Base-by-base conservation (phyloP, 805 yeast species). In the Candida takata region DNA sequence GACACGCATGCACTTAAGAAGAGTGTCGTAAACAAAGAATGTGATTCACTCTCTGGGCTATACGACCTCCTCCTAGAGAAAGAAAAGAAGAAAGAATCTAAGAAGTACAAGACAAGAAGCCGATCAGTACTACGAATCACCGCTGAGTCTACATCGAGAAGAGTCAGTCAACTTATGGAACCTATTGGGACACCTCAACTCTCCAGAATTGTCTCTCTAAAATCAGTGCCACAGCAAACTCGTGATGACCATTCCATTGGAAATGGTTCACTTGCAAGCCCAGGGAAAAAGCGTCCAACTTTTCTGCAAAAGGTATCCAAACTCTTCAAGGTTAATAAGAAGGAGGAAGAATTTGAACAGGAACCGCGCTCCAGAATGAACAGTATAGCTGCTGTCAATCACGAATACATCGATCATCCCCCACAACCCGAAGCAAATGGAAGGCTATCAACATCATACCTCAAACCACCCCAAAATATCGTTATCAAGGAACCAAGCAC, bases 31-130 rank as follows among this genome's bases (percentile, higher is more conserved):
- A 66, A 70, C 38, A 69, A 71, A 31, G 75, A 79, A 38, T 74
- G 84, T 58, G 92, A 84, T 56, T 65, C 85, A 0, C 60, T 83
- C 12, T 74, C 83, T 11, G 95, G 90, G 0, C 67, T 79, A 38
- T 86, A 88, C 80, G 78, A 78, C 31, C 61, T 85, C 14, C 57
- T 77, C 13, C 57, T 80, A 20, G 85, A 82, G 36, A 57, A 60
- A 24, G 67, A 65, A 34, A 57, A 44, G 31, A 55, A 52, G 33
- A 44, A 49, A 24, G 61, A 61, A 27, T 52, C 44, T 6, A 44
- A 49, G 14, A 58, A 53, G 31, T 51, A 49, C 34, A 60, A 59
- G n/a, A 54, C 52, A 11, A 49, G 66, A 40, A 61, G 61, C 28
- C 48, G 61, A 27, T 61, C 65, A 4, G 56, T 53, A 7, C 25